Evolutionary conservation across 192 early-diverging fungal species (phyloP).

Genomic region (Coemansia sp.): DNA sequence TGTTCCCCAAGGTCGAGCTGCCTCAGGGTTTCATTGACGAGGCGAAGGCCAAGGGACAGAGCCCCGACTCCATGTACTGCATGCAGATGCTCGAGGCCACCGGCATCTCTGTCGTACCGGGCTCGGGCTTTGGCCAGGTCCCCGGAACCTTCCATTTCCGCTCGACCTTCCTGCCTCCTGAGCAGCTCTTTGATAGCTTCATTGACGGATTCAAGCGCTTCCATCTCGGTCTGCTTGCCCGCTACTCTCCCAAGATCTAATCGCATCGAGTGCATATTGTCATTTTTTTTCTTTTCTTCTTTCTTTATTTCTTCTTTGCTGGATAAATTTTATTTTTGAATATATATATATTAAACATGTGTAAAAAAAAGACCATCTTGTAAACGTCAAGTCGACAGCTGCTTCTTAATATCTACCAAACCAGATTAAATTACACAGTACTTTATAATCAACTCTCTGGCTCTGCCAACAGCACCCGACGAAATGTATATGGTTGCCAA

Average conservation of each 20-base stretch:
- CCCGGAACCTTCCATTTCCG: slow-evolving; percentile 92
- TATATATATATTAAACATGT: no score
- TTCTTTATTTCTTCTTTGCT: neutral
- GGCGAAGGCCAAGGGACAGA: slow-evolving; percentile 63
- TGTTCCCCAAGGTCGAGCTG: slow-evolving; percentile 81
- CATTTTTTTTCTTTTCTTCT: neutral
- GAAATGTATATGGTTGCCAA: slow-evolving; percentile 73
- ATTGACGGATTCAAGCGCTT: slow-evolving; percentile 72
- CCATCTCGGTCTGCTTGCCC: slow-evolving; percentile 77
- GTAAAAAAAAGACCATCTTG: no score
- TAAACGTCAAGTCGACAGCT: neutral
- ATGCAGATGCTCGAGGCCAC: slow-evolving; percentile 89
- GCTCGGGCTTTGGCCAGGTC: slow-evolving; percentile 89
- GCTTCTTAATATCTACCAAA: neutral
- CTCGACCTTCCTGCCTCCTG: slow-evolving; percentile 92
- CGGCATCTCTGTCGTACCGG: slow-evolving; percentile 95
- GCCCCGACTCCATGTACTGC: slow-evolving; percentile 88
- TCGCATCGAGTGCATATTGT: no score
- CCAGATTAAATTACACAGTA: slow-evolving; percentile 63
- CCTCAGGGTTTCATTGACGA: slow-evolving; percentile 74
- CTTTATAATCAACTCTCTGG: slow-evolving; percentile 65
- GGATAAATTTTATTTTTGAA: neutral
- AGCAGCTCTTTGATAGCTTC: slow-evolving; percentile 89
- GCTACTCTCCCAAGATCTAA: slow-evolving; percentile 44
- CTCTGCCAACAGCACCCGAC: slow-evolving; percentile 68